Conservation (phyloP, 2,329 filamentous ascomycete species). For the Thielaviopsis punctulata region DNA sequence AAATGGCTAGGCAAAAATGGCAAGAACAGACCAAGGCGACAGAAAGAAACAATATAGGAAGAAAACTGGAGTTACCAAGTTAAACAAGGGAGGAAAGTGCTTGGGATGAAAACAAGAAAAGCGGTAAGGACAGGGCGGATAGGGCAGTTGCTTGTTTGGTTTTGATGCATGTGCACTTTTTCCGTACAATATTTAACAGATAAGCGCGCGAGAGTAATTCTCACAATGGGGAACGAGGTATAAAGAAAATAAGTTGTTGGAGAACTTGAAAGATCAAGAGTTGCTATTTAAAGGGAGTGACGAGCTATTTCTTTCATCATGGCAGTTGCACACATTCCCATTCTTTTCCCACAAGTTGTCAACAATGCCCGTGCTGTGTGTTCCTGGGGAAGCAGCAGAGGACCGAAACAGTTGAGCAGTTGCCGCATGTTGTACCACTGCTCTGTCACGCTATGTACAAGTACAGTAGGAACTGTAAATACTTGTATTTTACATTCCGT, state of each 20-base stretch:
- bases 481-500: too few species aligned
- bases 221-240: too few species aligned
- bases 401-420: neutral
- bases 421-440: neutral
- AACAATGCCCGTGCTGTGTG: neutral
- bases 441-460: too few species aligned
- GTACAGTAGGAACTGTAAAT: too few species aligned
- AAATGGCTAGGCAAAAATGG: neutral
- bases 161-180: too few species aligned
- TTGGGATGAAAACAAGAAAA: neutral
- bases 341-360: too few species aligned
- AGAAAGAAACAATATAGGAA: neutral
- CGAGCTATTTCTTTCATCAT: neutral
- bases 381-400: neutral
- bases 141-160: neutral
- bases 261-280: too few species aligned
- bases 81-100: neutral
- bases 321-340: neutral
- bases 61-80: slow-evolving; percentile 1
- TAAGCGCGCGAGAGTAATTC: too few species aligned
- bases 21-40: neutral
- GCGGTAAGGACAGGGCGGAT: too few species aligned
- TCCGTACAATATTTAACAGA: too few species aligned
- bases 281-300: too few species aligned
- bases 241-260: too few species aligned